Evolutionary conservation across 1,284 basidiomycete species (phyloP), one percentile per base, ranked within the genome.

Genomic region (Malassezia vespertilionis): DNA sequence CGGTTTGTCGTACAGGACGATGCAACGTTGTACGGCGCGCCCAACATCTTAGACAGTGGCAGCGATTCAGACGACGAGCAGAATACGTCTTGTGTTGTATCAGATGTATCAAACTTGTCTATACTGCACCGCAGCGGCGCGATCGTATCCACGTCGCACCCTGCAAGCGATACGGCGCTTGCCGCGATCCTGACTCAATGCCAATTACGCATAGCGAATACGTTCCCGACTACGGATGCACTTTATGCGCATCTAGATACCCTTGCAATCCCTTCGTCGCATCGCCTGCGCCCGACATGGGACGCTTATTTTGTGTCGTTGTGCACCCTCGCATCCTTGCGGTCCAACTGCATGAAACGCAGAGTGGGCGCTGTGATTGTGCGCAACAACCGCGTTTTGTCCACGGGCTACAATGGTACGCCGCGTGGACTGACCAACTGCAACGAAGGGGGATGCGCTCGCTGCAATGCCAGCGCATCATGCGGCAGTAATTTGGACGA

Each of bases 371-470:
- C 88, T 0, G 80, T 96, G 14, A 76, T 96, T 31, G 88, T 95
- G 23, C 79, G 85, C 82, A 85, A 57, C 78, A 63, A 69, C 40
- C 56, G 90, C 21, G 84, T 99, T 41, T 76, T 97, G 30, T 80
- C 86, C n/a, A 95, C 93, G 1, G 93, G 93, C 75, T 99, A 99
- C 73, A 99, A 99, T 65, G 93, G 93, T 3, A 97, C 93, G 0
- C 86, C 93, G 8, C 78, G 87, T 8, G 88, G 89, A 2, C 75
- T 95, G 32, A 76, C 28, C 15, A 72, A 72, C 39, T 72, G 70
- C 51, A 65, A 63, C 45, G 61, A 71, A 24, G 70, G 70, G 23
- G 70, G 70, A 6, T 71, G 69, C 37, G 41, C 46, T 5, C 50
- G 68, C 5, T 61, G 65, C 45, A 69, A 71, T 46, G 65, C 58